phyloP scores from a whole-genome alignment of 768 basidiomycete species.

The Podaxis sp. region DNA sequence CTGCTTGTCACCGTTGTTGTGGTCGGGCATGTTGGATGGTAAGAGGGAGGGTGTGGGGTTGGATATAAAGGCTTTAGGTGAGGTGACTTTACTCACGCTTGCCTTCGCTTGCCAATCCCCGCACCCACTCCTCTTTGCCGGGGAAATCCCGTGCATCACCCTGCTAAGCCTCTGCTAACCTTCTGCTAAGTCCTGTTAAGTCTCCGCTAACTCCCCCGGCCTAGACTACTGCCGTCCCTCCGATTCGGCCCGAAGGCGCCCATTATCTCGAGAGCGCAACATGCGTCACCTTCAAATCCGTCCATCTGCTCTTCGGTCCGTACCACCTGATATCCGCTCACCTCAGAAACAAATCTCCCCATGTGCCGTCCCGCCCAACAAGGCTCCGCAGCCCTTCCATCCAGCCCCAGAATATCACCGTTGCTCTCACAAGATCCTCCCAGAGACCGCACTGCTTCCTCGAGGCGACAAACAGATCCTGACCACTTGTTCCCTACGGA shows the following conservation, averaged over 20 bases:
- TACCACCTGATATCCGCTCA: constrained; percentile 6
- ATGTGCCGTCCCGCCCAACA: background rate
- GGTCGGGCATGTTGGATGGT: constrained; percentile 19
- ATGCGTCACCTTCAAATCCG: constrained; percentile 4
- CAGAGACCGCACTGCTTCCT: background rate
- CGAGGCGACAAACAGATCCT: constrained; percentile 3
- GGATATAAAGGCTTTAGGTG: constrained; percentile 9
- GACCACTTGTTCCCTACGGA: background rate
- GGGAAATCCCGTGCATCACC: constrained; percentile 5
- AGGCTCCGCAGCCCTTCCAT: background rate
- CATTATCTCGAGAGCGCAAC: background rate
- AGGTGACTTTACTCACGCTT: constrained; percentile 9
- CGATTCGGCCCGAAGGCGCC: constrained; percentile 13
- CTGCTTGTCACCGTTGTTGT: constrained; percentile 30
- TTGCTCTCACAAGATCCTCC: background rate
- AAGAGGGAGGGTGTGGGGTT: constrained; percentile 7
- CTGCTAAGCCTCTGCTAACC: constrained; percentile 10
- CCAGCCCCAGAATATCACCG: background rate
- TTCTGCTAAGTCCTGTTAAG: background rate
- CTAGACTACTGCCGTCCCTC: background rate
- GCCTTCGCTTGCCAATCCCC: constrained; percentile 1
- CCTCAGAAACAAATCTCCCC: background rate
- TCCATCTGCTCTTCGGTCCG: constrained; percentile 11
- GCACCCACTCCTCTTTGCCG: background rate
- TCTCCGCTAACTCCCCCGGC: background rate